Evolutionary conservation across 176 grass and related monocot genomes (phyloP).

Genomic region (Ensete ventricosum): DNA sequence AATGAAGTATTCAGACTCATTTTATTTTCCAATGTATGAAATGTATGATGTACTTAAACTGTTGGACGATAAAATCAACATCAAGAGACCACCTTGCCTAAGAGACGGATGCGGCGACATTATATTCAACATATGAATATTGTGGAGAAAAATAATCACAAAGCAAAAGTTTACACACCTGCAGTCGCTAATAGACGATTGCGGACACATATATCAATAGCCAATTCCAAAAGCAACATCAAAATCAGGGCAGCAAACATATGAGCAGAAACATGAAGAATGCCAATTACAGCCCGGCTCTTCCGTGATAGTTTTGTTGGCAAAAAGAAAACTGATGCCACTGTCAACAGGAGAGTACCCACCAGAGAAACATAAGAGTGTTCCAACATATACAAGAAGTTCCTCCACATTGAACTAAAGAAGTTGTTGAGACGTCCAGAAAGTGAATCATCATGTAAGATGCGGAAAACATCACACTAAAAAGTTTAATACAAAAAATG

Average conservation of each 20-base stretch:
- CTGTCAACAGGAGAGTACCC: constrained; percentile 48
- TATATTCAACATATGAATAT: background rate
- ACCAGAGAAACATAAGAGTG: constrained; percentile 72
- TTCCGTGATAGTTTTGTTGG: constrained; percentile 85
- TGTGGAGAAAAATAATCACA: background rate
- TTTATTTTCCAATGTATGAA: too few relatives aligned
- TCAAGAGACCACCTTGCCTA: background rate
- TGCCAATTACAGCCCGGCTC: constrained; percentile 64
- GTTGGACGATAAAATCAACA: background rate
- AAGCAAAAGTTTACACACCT: constrained; percentile 30
- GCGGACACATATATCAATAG: constrained; percentile 89
- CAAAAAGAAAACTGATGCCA: constrained; percentile 90
- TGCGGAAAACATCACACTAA: constrained; percentile 70
- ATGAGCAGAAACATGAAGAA: constrained; percentile 88
- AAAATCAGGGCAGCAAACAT: constrained; percentile 78
- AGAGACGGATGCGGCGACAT: background rate
- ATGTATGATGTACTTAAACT: too few relatives aligned
- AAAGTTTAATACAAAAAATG: constrained; percentile 18
- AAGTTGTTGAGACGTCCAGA: constrained; percentile 61
- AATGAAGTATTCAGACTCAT: too few relatives aligned
- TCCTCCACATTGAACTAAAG: constrained; percentile 70
- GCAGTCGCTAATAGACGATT: constrained; percentile 91
- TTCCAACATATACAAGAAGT: constrained; percentile 81
- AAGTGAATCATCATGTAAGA: constrained; percentile 69
- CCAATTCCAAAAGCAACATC: constrained; percentile 93